Conservation (phyloP, 1,284 basidiomycete genomes). For the Grifola frondosa region DNA sequence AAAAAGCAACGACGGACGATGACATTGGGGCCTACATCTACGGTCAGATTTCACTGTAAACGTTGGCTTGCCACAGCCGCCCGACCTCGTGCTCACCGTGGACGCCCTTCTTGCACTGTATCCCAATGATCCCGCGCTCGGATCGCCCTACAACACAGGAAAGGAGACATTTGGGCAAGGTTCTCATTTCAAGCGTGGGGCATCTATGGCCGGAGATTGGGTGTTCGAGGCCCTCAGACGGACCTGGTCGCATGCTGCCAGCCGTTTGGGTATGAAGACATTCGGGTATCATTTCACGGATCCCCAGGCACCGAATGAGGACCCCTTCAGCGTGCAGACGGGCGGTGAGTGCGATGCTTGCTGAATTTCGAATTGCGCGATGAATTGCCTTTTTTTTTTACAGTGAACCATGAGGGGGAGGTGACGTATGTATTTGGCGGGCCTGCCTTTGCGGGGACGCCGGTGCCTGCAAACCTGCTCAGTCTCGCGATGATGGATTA, state of each 20-base stretch:
- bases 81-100: too few relatives aligned
- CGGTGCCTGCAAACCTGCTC: neutral
- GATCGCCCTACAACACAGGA: conserved; percentile 50
- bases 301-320: conserved; percentile 33
- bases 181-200: conserved; percentile 40
- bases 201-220: conserved; percentile 34
- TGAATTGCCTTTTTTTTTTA: too few relatives aligned
- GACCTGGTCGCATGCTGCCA: conserved; percentile 39
- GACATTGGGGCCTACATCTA: too few relatives aligned
- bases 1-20: too few relatives aligned
- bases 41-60: too few relatives aligned
- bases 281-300: conserved; percentile 52
- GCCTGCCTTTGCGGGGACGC: neutral
- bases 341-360: too few relatives aligned
- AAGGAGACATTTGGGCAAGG: conserved; percentile 47
- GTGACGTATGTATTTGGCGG: too few relatives aligned
- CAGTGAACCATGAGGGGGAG: too few relatives aligned
- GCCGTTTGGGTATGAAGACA: conserved; percentile 38
- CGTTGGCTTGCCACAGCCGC: too few relatives aligned
- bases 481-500: conserved; percentile 4
- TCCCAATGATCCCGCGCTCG: conserved; percentile 45
- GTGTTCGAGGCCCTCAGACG: conserved; percentile 42
- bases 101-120: conserved; percentile 46
- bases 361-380: too few relatives aligned
- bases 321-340: too few relatives aligned